Base-by-base conservation (phyloP, 257 asterid genomes). In the Solanum appendiculatum region DNA sequence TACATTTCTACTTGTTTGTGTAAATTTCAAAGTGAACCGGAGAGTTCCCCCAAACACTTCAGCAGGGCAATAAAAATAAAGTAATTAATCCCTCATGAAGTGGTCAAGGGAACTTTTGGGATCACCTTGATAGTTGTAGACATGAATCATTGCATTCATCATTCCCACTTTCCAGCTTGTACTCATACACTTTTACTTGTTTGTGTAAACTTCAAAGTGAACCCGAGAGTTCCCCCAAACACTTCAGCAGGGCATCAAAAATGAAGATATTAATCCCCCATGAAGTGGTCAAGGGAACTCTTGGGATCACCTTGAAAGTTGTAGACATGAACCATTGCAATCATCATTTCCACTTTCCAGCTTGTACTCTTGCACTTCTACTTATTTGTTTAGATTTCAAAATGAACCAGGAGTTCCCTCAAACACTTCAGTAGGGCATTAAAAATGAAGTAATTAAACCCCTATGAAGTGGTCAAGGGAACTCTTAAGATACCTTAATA, bases 381-480 rank as follows among this genome's bases (percentile, higher is more conserved):
- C 7, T 25, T 12, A 16, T 51, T 68, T 48, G 21, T 4, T 0
- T 15, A 48, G 16, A 4, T 48, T 16, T 29, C 27, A 58, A 58
- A 89, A 54, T 48, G 64, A 84, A 20, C 51, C 70, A 81, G 1
- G 40, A 88, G 86, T 89, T 88, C 86, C 87, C 88, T 86, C 87
- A 86, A 88, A 90, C 87, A 90, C 91, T 90, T 86, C 87, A 81
- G 82, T 29, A 58, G 64, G 86, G 72, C 72, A 27, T 25, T 16
- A 25, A 25, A 21, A 23, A 25, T 0, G 21, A 68, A 68, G 21
- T 29, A 40, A 40, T 8, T 40, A 68, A 29, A 12, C 3, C 51
- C 63, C 56, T 37, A 84, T 89, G 89, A 91, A 54, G 63, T 2
- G 9, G 63, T 18, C 63, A 54, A 51, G 21, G 23, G 8, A 51